Conservation (phyloP, 2,329 filamentous ascomycete species). For the Bipolaris oryzae region DNA sequence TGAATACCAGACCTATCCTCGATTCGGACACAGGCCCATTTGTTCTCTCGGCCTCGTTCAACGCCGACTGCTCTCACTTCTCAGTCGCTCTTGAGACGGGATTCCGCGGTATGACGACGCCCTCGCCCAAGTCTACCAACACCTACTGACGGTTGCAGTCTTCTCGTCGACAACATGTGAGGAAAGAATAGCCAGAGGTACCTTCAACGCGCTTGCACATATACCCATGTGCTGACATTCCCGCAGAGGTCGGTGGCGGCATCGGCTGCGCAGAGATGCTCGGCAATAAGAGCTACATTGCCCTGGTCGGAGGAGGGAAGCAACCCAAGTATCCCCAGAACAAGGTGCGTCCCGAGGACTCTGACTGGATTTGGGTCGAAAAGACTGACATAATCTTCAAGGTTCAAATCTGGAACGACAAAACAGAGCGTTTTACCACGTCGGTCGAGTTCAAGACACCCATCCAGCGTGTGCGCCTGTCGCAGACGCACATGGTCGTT, state of each 20-base stretch:
- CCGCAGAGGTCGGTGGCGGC: conserved; percentile 61
- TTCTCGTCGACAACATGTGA: conserved; percentile 42
- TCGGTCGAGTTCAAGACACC: conserved; percentile 79
- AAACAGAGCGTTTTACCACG: conserved; percentile 74
- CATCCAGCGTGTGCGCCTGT: conserved; percentile 79
- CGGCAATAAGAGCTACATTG: conserved; percentile 83
- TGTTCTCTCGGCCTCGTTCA: conserved; percentile 85
- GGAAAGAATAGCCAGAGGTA: conserved; percentile 40
- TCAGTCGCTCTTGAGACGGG: conserved; percentile 85
- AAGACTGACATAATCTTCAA: conserved; percentile 46
- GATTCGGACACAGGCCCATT: conserved; percentile 75
- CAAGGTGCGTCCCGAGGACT: conserved; percentile 63
- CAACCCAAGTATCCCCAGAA: conserved; percentile 86
- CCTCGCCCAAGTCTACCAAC: background rate
- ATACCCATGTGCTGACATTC: conserved; percentile 20
- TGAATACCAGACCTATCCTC: conserved; percentile 90
- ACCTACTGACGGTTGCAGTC: conserved; percentile 31
- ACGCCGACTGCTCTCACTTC: conserved; percentile 83
- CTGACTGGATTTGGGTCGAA: conserved; percentile 34
- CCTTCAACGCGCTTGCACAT: background rate
- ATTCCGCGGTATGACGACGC: conserved; percentile 73
- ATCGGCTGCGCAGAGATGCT: conserved; percentile 87
- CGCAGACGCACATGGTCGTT: conserved; percentile 76
- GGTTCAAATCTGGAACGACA: conserved; percentile 91
- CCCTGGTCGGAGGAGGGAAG: conserved; percentile 85